Percentiles rank a stretch among this genome's conserved stretches.
phyloP scores from a whole-genome alignment of 2,329 filamentous ascomycete species.

The Neurospora crassa region DNA sequence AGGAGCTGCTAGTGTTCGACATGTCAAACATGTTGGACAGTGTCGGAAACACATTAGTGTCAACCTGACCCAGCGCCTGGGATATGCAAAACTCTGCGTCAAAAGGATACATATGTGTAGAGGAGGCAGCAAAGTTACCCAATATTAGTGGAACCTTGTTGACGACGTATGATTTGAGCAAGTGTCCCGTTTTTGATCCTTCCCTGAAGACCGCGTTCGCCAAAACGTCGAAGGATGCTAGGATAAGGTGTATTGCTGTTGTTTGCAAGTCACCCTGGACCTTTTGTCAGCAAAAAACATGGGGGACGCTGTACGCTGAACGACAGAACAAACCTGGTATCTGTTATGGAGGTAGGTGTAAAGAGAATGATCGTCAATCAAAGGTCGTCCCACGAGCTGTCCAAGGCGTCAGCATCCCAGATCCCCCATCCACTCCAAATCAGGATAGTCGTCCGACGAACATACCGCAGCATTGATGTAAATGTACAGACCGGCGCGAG shows the following conservation, averaged over 20 bases:
- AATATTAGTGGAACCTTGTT: conserved; percentile 51
- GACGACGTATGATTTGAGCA: conserved; percentile 80
- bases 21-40: conserved; percentile 49
- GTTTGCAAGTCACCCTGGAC: conserved; percentile 63
- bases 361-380: conserved; percentile 72
- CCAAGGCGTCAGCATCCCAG: conserved; percentile 17
- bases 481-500: conserved; percentile 73
- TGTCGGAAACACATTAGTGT: conserved; percentile 64
- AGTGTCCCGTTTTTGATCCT: conserved; percentile 49
- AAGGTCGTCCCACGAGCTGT: conserved; percentile 71
- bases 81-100: conserved; percentile 61
- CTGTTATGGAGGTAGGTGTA: conserved; percentile 75
- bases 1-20: conserved; percentile 45
- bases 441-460: conserved; percentile 1
- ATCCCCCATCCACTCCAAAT: neutral
- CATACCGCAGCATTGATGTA: conserved; percentile 74
- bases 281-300: conserved; percentile 18
- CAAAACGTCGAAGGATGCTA: conserved; percentile 81
- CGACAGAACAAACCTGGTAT: conserved; percentile 53
- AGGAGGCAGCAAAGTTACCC: conserved; percentile 34
- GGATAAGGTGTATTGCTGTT: conserved; percentile 71
- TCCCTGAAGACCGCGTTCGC: conserved; percentile 74
- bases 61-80: conserved; percentile 69
- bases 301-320: neutral
- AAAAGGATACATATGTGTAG: conserved; percentile 59